Evolutionary conservation across 495 filamentous ascomycete species (phyloP), one percentile per base, ranked within the genome.

Genomic region (Cryomyces minteri): DNA sequence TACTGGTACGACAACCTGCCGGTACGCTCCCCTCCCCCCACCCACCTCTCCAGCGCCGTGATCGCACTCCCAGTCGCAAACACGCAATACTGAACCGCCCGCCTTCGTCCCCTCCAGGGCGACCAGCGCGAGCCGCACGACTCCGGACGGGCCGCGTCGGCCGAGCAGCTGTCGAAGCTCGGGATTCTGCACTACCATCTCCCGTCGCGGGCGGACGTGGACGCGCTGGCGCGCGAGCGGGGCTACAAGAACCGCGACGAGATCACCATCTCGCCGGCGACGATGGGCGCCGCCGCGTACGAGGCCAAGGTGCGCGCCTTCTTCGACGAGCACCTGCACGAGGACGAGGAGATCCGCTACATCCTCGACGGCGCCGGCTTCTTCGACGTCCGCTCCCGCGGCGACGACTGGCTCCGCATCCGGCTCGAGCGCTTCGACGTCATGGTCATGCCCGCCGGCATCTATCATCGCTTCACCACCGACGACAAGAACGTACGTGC

Each of bases 271-370:
- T 88, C 84, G 18, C 88, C 86, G 0, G 71, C 73, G 49, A 80
- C 74, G 46, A 87, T 96, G 85, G 88, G 88, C 43, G 79, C 71
- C 37, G 79, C 71, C 38, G 62, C 73, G 31, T 88, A 88, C 64
- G 90, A 98, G 65, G 73, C 77, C 48, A 95, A 96, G 58, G 83
- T 98, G 48, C 85, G 82, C 65, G 74, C 59, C 48, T 98, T 98
- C 68, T 96, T 96, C 67, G 59, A 80, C 39, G 90, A 98, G 70
- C 90, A 98, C 62, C 63, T 96, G 53, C 90, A 98, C 54, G 90
- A 98, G 67, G 92, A 96, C 57, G 90, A 98, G 69, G 90, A 98
- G 74, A 98, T 98, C 48, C 72, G 90, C n/a, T 98, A 95, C 56
- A 83, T 98, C 53, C 67, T 86, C 31, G 90, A 84, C 49, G 90